Evolutionary conservation across 495 filamentous ascomycete species (phyloP).

Genomic region (Lasiosphaeria miniovina): DNA sequence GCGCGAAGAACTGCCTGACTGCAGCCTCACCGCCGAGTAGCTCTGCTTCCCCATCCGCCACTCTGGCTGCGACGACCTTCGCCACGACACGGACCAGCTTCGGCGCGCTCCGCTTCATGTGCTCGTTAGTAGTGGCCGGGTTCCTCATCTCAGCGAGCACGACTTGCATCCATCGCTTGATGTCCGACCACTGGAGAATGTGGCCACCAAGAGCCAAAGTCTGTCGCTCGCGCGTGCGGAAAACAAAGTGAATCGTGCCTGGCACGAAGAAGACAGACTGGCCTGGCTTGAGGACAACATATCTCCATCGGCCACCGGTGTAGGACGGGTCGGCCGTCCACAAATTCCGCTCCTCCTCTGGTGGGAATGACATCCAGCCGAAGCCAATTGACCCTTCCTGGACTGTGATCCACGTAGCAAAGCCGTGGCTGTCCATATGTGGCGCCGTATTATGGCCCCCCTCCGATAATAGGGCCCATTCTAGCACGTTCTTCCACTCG

Average conservation of each 20-base stretch:
- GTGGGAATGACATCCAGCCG: conserved; percentile 29
- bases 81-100: too few species aligned
- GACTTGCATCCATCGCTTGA: conserved; percentile 19
- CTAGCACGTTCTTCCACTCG: conserved; percentile 14
- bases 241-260: conserved; percentile 37
- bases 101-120: too few species aligned
- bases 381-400: conserved; percentile 31
- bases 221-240: conserved; percentile 21
- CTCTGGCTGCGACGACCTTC: too few species aligned
- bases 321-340: conserved; percentile 21
- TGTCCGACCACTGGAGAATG: conserved; percentile 24
- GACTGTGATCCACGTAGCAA: conserved; percentile 13
- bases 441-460: conserved; percentile 17
- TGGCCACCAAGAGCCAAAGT: too few species aligned
- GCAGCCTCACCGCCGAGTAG: too few species aligned
- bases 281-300: conserved; percentile 27
- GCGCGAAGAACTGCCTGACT: too few species aligned
- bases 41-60: too few species aligned
- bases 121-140: conserved; percentile 21
- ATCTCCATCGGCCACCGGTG: conserved; percentile 29
- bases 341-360: conserved; percentile 17
- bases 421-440: too few species aligned
- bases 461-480: too few species aligned
- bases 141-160: conserved; percentile 18
- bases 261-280: conserved; percentile 32